Percentiles rank a stretch among this genome's conserved stretches.
Evolutionary conservation across 352 stramenopile genomes (phyloP).

Genomic region (Aphanomyces euteiches): DNA sequence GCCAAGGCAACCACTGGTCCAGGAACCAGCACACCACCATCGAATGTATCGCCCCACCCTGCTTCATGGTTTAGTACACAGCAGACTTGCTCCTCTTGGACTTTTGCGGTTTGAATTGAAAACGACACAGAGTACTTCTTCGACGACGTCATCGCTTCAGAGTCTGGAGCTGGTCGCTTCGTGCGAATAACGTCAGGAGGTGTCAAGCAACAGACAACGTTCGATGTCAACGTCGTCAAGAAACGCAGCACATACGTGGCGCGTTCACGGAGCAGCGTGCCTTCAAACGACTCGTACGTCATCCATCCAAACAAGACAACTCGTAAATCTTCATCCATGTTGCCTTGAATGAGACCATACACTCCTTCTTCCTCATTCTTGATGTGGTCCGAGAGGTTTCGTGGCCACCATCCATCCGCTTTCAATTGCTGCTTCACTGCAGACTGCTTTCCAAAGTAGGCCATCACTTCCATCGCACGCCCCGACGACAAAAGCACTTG

Average conservation of each 20-base stretch:
- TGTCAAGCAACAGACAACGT: conserved; percentile 54
- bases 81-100: conserved; percentile 35
- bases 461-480: conserved; percentile 38
- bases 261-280: conserved; percentile 48
- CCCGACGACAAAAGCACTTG: not conserved
- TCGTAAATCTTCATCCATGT: not conserved
- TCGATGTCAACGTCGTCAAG: conserved; percentile 46
- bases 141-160: conserved; percentile 32
- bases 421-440: conserved; percentile 46
- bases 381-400: conserved; percentile 41
- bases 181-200: conserved; percentile 37
- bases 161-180: conserved; percentile 22
- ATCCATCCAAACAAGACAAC: conserved; percentile 67
- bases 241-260: conserved; percentile 74
- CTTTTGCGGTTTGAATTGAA: conserved; percentile 35
- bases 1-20: conserved; percentile 26
- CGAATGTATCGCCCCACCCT: conserved; percentile 32
- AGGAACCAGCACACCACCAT: conserved; percentile 26
- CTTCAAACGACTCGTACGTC: conserved; percentile 42
- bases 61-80: conserved; percentile 21
- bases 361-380: conserved; percentile 49
- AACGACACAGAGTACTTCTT: conserved; percentile 40
- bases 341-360: conserved; percentile 24
- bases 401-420: conserved; percentile 43
- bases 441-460: conserved; percentile 59